Conservation (phyloP, 2,329 filamentous ascomycete species). For the Alternaria sp. region DNA sequence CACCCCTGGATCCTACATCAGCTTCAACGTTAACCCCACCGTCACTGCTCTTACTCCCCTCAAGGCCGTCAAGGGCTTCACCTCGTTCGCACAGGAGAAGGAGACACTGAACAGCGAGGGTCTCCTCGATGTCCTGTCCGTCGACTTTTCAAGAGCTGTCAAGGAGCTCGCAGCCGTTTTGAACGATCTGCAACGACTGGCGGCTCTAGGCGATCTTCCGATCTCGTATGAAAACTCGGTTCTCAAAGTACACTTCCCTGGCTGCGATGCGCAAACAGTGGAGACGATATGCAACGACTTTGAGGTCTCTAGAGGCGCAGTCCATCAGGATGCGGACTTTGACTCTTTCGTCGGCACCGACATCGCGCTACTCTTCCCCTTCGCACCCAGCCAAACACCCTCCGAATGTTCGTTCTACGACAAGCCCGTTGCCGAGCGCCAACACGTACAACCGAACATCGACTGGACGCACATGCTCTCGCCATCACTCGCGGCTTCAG, state of each 20-base stretch:
- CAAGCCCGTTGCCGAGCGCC: slow-evolving; percentile 48
- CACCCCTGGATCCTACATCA: slow-evolving; percentile 79
- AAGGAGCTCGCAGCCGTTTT: slow-evolving; percentile 82
- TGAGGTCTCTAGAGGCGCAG: slow-evolving; percentile 78
- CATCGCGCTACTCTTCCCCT: slow-evolving; percentile 83
- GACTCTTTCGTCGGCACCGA: slow-evolving; percentile 69
- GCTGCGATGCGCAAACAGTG: slow-evolving; percentile 82
- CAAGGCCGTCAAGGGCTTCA: slow-evolving; percentile 62
- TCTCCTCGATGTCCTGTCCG: slow-evolving; percentile 81
- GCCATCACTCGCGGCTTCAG: slow-evolving; percentile 42
- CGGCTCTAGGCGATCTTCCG: slow-evolving; percentile 81
- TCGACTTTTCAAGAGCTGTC: slow-evolving; percentile 85
- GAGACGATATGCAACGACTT: slow-evolving; percentile 86
- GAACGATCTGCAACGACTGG: slow-evolving; percentile 79
- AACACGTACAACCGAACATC: slow-evolving; percentile 50
- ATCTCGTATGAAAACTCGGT: slow-evolving; percentile 73
- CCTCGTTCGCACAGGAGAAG: slow-evolving; percentile 45
- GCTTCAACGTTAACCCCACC: slow-evolving; percentile 87
- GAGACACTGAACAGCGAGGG: slow-evolving; percentile 80
- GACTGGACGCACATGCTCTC: slow-evolving; percentile 66
- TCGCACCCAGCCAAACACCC: slow-evolving; percentile 68
- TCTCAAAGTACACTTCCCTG: slow-evolving; percentile 85
- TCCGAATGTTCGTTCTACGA: slow-evolving; percentile 56
- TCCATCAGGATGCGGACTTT: slow-evolving; percentile 81
- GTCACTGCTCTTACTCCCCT: slow-evolving; percentile 85